Conservation (phyloP, 805 yeast species). For the Metschnikowia matae region DNA sequence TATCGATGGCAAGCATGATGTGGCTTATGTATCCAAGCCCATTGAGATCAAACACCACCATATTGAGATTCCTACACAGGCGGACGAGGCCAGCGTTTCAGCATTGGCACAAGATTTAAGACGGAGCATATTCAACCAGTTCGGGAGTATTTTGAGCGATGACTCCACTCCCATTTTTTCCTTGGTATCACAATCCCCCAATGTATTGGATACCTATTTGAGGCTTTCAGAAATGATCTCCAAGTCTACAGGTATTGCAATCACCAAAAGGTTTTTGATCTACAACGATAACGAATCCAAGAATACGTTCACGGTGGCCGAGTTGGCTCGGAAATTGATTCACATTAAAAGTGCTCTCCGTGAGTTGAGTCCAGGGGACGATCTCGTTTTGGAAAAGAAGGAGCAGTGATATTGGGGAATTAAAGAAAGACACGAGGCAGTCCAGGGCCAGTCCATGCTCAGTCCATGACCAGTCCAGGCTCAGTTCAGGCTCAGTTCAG, state of each 20-base stretch:
- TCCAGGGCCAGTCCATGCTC: too few relatives aligned
- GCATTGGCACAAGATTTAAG: constrained; percentile 32
- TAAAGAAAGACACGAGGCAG: background rate
- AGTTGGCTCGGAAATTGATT: constrained; percentile 31
- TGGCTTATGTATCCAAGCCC: constrained; percentile 59
- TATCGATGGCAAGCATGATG: constrained; percentile 62
- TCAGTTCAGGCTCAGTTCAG: too few relatives aligned
- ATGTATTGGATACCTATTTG: constrained; percentile 28
- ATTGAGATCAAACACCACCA: constrained; percentile 52
- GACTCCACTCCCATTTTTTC: constrained; percentile 26
- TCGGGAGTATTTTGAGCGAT: constrained; percentile 20
- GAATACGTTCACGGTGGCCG: constrained; percentile 25
- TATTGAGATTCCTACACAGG: constrained; percentile 33
- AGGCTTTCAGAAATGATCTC: constrained; percentile 27
- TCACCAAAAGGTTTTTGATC: constrained; percentile 37
- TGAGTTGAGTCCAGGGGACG: constrained; percentile 29
- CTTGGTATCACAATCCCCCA: constrained; percentile 24
- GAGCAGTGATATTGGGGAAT: constrained; percentile 5
- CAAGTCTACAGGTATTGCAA: constrained; percentile 32
- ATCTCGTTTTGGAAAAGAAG: constrained; percentile 11
- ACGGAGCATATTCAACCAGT: constrained; percentile 27
- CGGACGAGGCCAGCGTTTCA: constrained; percentile 20
- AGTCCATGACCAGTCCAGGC: too few relatives aligned
- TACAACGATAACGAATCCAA: constrained; percentile 17
- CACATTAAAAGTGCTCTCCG: constrained; percentile 33